Percentiles rank a stretch among this genome's conserved stretches.
phyloP scores from a whole-genome alignment of 495 filamentous ascomycete species.

The Neurospora sp. region DNA sequence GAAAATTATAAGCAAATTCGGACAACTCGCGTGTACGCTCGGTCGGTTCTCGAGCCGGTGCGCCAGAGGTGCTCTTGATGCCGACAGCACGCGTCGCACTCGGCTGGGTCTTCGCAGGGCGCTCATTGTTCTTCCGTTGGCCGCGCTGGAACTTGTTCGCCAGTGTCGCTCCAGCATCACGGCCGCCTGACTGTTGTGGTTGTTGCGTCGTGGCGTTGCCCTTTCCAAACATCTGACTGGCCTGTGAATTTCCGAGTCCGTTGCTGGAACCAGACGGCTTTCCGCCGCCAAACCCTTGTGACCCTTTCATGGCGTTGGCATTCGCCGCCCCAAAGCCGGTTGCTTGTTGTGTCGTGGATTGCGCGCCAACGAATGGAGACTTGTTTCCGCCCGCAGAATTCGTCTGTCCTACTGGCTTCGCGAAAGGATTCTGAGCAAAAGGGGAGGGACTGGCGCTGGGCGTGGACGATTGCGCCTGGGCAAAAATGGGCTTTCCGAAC shows the following conservation, averaged over 20 bases:
- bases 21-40: constrained; percentile 21
- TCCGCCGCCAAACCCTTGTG: constrained; percentile 1
- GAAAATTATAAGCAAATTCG: constrained; percentile 25
- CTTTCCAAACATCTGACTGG: background rate
- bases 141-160: constrained; percentile 4
- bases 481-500: background rate
- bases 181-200: background rate
- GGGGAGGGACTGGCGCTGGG: background rate
- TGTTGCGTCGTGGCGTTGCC: background rate
- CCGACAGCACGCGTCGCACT: background rate
- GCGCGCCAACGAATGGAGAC: constrained; percentile 4
- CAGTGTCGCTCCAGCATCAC: background rate
- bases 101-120: background rate
- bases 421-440: constrained; percentile 1
- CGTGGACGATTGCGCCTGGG: background rate
- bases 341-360: background rate
- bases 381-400: background rate
- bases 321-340: background rate
- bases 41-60: constrained; percentile 8
- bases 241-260: background rate
- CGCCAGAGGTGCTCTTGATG: background rate
- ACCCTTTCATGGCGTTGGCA: background rate
- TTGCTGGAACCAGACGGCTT: background rate
- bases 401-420: background rate
- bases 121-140: constrained; percentile 7